These are phyloP conservation scores for Monilinia fructicola DNA, from an alignment of 2,329 filamentous ascomycete genomes.

Conservation along the genomic window DNA sequence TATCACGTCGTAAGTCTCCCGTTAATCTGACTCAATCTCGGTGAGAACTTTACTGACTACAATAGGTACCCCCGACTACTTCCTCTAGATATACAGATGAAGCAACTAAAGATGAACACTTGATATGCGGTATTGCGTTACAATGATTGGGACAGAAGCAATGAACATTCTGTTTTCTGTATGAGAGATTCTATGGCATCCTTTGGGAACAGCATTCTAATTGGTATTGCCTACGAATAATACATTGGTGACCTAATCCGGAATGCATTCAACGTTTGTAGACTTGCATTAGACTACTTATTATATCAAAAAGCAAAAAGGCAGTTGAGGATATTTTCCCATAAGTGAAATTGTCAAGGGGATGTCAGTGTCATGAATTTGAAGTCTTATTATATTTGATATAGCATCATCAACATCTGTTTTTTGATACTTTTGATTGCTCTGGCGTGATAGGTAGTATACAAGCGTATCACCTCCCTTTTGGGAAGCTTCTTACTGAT, in stretches of 20 bases:
- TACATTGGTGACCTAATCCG: conserved; percentile 22
- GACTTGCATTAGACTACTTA: conserved; percentile 38
- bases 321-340: conserved; percentile 18
- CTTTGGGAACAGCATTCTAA: conserved; percentile 25
- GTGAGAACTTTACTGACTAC: conserved; percentile 23
- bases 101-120: conserved; percentile 21
- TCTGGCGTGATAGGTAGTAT: too few relatives aligned
- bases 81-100: conserved; percentile 65
- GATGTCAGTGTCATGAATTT: conserved; percentile 2
- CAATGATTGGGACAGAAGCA: conserved; percentile 28
- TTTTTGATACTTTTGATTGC: neutral
- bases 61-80: conserved; percentile 88
- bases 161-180: conserved; percentile 35
- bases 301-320: conserved; percentile 37
- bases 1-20: conserved; percentile 72
- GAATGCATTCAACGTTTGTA: conserved; percentile 33
- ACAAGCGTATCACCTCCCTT: too few relatives aligned
- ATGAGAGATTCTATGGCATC: conserved; percentile 28
- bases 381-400: conserved; percentile 6
- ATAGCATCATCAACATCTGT: neutral
- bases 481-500: too few relatives aligned
- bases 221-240: conserved; percentile 22
- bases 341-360: neutral
- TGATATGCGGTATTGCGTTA: conserved; percentile 23
- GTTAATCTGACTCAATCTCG: too few relatives aligned